A percentile compares a stretch with the other conserved stretches of the same genome.
These are phyloP conservation scores for Jaapia argillacea DNA, from an alignment of 768 basidiomycete species.

Conservation along the genomic window DNA sequence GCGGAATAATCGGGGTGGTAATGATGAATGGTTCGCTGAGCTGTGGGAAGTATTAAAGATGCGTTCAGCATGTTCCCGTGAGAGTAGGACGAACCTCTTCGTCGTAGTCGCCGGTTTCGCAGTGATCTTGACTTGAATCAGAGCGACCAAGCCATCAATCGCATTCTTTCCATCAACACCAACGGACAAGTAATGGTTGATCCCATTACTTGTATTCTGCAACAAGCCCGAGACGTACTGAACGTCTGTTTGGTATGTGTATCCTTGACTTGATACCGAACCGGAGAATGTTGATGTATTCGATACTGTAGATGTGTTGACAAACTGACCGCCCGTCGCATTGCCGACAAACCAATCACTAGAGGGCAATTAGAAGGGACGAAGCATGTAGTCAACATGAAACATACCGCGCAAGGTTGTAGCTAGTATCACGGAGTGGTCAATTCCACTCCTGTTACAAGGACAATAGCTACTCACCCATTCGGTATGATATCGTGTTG, in stretches of 20 bases:
- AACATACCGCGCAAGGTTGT: slow-evolving; percentile 64
- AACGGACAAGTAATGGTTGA: slow-evolving; percentile 60
- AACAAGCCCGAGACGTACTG: slow-evolving; percentile 62
- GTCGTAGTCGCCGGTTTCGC: slow-evolving; percentile 16
- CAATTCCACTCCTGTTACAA: slow-evolving; percentile 1
- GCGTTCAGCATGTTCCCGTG: neutral
- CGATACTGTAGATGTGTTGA: slow-evolving; percentile 38
- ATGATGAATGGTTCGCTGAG: neutral
- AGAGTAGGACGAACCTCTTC: neutral
- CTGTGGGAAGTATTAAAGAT: neutral
- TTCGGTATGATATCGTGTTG: slow-evolving; percentile 57
- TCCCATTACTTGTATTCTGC: slow-evolving; percentile 53
- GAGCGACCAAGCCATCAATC: slow-evolving; percentile 75
- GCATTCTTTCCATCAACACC: slow-evolving; percentile 41
- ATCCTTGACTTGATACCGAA: slow-evolving; percentile 51
- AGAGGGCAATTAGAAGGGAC: neutral
- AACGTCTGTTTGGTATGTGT: slow-evolving; percentile 64
- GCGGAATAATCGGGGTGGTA: neutral
- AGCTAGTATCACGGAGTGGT: slow-evolving; percentile 23
- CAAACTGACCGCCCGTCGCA: slow-evolving; percentile 43
- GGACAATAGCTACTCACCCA: slow-evolving; percentile 36
- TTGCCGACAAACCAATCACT: slow-evolving; percentile 86
- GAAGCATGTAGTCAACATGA: neutral
- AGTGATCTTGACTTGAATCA: slow-evolving; percentile 65
- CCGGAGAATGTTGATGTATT: slow-evolving; percentile 55